These are phyloP conservation scores for Emmonsia crescens DNA, from an alignment of 2,329 filamentous ascomycete species.

Conservation along the genomic window DNA sequence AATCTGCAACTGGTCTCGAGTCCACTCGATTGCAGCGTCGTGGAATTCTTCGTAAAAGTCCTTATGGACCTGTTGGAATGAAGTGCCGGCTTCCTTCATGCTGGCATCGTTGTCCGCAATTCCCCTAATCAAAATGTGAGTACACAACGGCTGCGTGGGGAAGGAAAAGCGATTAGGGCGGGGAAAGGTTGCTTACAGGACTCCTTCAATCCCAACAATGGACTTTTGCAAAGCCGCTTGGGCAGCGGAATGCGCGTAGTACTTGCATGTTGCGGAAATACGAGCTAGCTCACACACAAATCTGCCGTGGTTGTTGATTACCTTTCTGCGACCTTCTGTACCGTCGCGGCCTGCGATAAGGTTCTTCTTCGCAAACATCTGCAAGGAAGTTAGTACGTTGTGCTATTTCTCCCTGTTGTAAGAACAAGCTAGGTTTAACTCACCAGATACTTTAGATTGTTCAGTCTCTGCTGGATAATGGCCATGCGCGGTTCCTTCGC, in stretches of 20 bases:
- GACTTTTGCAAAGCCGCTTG: conserved; percentile 1
- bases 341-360: not conserved
- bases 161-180: not conserved
- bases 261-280: conserved; percentile 6
- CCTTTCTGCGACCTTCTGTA: not conserved
- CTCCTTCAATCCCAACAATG: conserved; percentile 3
- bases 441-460: conserved; percentile 4
- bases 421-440: not conserved
- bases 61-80: conserved; percentile 1
- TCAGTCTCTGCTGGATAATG: conserved; percentile 1
- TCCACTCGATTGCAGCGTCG: not conserved
- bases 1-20: not conserved
- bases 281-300: conserved; percentile 3
- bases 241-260: not conserved
- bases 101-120: not conserved
- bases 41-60: conserved; percentile 2
- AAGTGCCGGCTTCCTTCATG: not conserved
- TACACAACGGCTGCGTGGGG: not conserved
- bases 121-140: not conserved
- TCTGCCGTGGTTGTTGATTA: not conserved
- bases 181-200: conserved; percentile 1
- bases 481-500: conserved; percentile 1
- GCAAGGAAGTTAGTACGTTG: not conserved
- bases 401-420: not conserved
- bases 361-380: conserved; percentile 7